Base-by-base conservation (phyloP, 2,329 filamentous ascomycete genomes). In the Alternaria sp. region DNA sequence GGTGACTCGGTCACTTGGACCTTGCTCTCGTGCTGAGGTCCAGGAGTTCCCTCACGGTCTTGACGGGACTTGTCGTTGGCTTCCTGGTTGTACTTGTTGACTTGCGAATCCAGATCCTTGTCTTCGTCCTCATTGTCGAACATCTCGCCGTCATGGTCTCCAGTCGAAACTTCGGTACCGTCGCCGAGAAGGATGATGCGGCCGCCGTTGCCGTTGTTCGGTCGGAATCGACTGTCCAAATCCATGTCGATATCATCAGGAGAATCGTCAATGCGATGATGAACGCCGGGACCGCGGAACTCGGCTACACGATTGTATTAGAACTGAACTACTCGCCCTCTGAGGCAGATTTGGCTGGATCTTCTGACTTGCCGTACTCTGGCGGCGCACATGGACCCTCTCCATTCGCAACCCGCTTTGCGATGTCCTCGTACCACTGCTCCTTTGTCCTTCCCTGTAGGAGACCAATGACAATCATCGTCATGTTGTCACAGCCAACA, bases 401-500 rank as follows among this genome's bases (percentile, higher is more conserved):
- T 81, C 94, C 95, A 79, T 94, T 94, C 73, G 94, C 92, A 81
- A 99, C 95, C 78, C 95, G 89, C 84, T 91, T 93, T 74, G 91
- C 93, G 80, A 99, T 91, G 84, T 94, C 90, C 76, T 97, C 92
- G 81, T 99, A 99, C 95, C 95, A 99, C 83, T 97, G 91, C 77
- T 97, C 94, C 87, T 97, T 96, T 72, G 89, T 92, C 85, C 92
- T 93, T 79, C 94, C 95, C 75, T 92, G 89, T 70, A 99, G 87
- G 78, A 99, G 89, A 69, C 91, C 95, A 75, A 99, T 84, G 68
- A 99, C 87, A 72, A 90, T 85, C 91, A 99, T 98, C 70, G 95
- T 99, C 95, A 99, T 99, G 85, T 99, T 99, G 84, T 99, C 95
- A 80, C 95, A 99, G 64, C 95, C 95, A 64, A 99, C 94, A 66